Base-by-base conservation (phyloP, 495 filamentous ascomycete species). In the Talaromyces proteolyticus region DNA sequence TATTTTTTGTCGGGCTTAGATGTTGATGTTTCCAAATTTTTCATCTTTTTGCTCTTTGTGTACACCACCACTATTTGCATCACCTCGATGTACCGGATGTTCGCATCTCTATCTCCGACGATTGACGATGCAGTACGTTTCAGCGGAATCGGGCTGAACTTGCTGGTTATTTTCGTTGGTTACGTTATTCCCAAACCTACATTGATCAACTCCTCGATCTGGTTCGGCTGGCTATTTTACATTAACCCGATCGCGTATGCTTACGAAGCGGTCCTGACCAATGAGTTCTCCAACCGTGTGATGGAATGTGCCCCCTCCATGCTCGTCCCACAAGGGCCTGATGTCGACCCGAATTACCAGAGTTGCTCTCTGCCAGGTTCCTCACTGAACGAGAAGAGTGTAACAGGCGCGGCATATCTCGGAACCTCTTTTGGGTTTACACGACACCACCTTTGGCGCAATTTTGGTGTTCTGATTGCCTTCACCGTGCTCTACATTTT, bases 191-290 rank as follows among this genome's bases (percentile, higher is more conserved):
- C 87, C 1, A 82, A 81, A 8, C 70, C 70, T 11, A 67, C 75
- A 22, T 82, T 94, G 70, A 57, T 75, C 6, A 61, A 78, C 47
- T 73, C 78, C 0, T 72, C 78, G 36, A 82, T 88, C 37, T 95
- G 90, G 90, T 88, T 91, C 55, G 74, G 77, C 22, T 95, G 89
- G 89, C 64, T 93, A 2, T 76, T 77, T 48, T 86, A 80, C 53
- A 69, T 94, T 58, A 87, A 91, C 54, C 89, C 89, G 0, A 63
- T 92, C 24, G 70, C 79, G 2, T 94, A 90, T 60, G 76, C 79
- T 12, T 91, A 88, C 47, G 88, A 90, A 57, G 77, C 76, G 1
- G 79, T 89, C 24, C 59, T 89, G 39, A 62, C 78, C 3, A 88
- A 85, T 52, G 88, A 94, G 55, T 87, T 91, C 50, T 58, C 77